Percentiles rank a stretch among this genome's conserved stretches.
Evolutionary conservation across 176 grass and related monocot species (phyloP).

Genomic region (Lolium perenne): DNA sequence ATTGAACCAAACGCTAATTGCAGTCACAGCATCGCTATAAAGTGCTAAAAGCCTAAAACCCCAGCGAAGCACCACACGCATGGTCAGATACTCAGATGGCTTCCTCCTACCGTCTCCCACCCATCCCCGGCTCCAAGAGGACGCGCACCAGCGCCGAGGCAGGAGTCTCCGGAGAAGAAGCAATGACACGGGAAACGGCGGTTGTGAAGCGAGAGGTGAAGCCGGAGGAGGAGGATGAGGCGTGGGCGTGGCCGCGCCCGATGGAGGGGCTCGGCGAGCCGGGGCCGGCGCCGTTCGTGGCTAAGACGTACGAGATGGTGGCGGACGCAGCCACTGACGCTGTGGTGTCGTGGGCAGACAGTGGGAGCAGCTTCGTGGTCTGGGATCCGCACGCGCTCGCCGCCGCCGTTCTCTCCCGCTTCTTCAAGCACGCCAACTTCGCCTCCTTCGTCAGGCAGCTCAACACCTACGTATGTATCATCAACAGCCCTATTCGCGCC

Average conservation of each 20-base stretch:
- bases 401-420: slow-evolving; percentile 55
- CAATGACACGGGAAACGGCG: not conserved
- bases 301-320: slow-evolving; percentile 72
- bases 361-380: slow-evolving; percentile 61
- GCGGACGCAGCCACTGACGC: slow-evolving; percentile 50
- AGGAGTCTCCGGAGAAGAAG: not conserved
- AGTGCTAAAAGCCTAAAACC: not conserved
- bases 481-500: not conserved
- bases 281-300: slow-evolving; percentile 56
- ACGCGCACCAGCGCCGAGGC: not conserved
- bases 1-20: not conserved
- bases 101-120: not conserved
- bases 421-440: slow-evolving; percentile 93
- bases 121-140: not conserved
- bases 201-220: not conserved
- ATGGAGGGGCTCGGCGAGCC: slow-evolving; percentile 39
- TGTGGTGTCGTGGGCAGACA: slow-evolving; percentile 53
- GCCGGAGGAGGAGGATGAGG: not conserved
- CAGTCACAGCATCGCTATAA: not conserved
- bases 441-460: slow-evolving; percentile 89
- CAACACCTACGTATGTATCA: slow-evolving; percentile 81
- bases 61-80: not conserved
- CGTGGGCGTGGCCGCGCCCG: not conserved
- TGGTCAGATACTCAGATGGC: not conserved
- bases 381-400: slow-evolving; percentile 65